Conservation (phyloP, 208 protist species). For the Leishmania gerbilli region DNA sequence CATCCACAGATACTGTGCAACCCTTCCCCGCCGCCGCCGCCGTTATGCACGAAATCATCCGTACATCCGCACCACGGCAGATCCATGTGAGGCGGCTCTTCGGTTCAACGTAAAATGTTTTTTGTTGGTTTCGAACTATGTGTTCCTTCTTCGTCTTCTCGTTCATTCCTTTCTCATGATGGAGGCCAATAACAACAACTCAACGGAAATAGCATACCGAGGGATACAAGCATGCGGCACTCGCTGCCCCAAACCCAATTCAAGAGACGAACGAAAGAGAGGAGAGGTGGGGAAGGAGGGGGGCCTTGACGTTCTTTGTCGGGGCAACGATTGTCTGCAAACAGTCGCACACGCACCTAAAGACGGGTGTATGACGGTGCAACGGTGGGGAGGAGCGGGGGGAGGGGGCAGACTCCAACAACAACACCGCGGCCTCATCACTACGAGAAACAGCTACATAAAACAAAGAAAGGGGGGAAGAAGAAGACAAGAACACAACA, state of each 20-base stretch:
- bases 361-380: no score
- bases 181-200: background rate
- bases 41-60: background rate
- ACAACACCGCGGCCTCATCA: background rate
- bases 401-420: background rate
- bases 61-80: no score
- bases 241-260: background rate
- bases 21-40: background rate
- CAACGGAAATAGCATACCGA: background rate
- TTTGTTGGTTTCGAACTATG: no score
- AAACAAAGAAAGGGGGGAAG: background rate
- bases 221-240: background rate
- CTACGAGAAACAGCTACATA: background rate
- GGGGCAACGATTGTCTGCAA: background rate
- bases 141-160: no score
- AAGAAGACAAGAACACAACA: constrained; percentile 7
- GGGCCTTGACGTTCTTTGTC: background rate
- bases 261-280: background rate
- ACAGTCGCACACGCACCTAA: background rate
- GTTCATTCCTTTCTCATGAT: no score
- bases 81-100: no score
- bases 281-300: background rate
- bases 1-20: background rate
- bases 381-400: background rate
- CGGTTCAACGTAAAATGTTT: no score